These are phyloP conservation scores for Backusella tarrabulga DNA, from an alignment of 192 early-diverging fungal species.

Conservation along the genomic window DNA sequence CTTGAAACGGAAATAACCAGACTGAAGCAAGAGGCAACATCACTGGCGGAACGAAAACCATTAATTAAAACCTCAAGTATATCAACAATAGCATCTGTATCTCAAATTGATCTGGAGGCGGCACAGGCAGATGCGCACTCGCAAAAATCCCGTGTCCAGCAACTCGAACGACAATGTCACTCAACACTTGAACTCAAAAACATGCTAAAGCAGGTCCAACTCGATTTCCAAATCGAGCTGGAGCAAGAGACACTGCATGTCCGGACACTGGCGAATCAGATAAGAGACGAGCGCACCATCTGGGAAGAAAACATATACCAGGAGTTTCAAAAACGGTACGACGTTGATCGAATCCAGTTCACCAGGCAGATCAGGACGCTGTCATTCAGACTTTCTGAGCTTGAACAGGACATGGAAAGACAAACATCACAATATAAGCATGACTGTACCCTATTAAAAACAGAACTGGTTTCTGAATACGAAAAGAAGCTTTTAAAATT, in stretches of 20 bases:
- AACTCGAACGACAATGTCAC: neutral
- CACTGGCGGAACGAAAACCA: neutral
- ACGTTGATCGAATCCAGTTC: neutral
- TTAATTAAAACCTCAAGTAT: neutral
- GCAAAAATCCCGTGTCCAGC: neutral
- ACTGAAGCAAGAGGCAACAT: neutral
- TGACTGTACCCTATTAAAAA: neutral
- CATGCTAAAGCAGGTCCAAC: neutral
- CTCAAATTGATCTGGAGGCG: neutral
- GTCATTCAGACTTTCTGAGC: neutral
- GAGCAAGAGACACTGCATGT: neutral
- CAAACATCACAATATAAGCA: neutral
- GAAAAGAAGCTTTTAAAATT: neutral
- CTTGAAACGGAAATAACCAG: neutral
- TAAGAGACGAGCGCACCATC: neutral
- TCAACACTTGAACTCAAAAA: neutral
- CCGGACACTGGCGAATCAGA: neutral
- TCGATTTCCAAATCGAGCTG: neutral
- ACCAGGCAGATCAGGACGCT: neutral
- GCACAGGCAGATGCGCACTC: neutral
- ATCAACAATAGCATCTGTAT: neutral
- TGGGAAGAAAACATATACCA: neutral
- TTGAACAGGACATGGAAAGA: conserved; percentile 3
- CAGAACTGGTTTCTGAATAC: neutral
- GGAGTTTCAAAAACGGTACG: neutral